Percentiles rank a stretch among this genome's conserved stretches.
phyloP scores from a whole-genome alignment of 2,329 filamentous ascomycete genomes.

The Trichoderma sp. region DNA sequence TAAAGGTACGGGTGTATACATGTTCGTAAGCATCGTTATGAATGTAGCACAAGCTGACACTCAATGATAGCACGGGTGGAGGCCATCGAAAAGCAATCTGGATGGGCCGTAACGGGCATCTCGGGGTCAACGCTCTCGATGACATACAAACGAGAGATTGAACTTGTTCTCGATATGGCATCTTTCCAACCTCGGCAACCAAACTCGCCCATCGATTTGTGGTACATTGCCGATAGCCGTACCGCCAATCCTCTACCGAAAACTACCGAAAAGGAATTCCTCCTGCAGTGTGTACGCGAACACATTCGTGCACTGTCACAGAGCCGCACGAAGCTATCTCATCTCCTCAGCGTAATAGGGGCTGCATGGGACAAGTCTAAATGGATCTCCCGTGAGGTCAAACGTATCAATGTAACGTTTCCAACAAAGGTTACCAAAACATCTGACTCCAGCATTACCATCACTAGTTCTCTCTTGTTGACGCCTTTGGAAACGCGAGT shows the following conservation, averaged over 20 bases:
- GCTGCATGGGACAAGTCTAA: constrained; percentile 64
- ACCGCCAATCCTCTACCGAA: constrained; percentile 53
- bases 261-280: constrained; percentile 69
- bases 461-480: constrained; percentile 63
- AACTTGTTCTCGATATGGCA: constrained; percentile 67
- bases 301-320: constrained; percentile 62
- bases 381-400: constrained; percentile 58
- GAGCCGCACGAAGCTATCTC: constrained; percentile 52
- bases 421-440: constrained; percentile 62
- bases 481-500: constrained; percentile 66
- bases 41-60: constrained; percentile 35
- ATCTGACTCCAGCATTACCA: constrained; percentile 61
- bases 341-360: constrained; percentile 59
- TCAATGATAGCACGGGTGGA: constrained; percentile 58
- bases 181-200: constrained; percentile 51
- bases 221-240: constrained; percentile 62
- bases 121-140: constrained; percentile 64
- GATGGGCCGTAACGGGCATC: constrained; percentile 70
- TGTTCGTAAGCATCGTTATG: background rate
- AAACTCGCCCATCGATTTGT: constrained; percentile 62
- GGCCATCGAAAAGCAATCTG: constrained; percentile 61
- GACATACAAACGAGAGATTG: constrained; percentile 68
- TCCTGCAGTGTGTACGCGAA: constrained; percentile 68
- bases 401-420: constrained; percentile 59
- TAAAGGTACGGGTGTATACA: constrained; percentile 56